Evolutionary conservation across 129 eudicot species (phyloP).

Genomic region (Centaurea solstitialis): DNA sequence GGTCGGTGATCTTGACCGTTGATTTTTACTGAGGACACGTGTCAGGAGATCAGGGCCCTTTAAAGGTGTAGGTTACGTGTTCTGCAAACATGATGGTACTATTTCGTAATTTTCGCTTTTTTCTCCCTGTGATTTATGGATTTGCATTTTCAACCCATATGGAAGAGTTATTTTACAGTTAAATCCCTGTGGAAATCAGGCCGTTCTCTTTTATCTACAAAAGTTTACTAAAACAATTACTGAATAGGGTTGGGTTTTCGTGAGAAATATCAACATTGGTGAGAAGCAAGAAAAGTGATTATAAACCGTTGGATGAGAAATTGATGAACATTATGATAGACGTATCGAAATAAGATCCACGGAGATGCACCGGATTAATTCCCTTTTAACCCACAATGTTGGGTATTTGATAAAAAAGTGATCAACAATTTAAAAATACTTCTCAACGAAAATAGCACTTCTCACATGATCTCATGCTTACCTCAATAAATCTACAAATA

Average conservation of each 20-base stretch:
- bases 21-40: slow-evolving; percentile 14
- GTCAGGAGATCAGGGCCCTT: slow-evolving; percentile 15
- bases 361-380: no score
- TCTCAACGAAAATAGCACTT: no score
- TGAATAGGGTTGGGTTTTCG: not conserved
- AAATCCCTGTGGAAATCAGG: not conserved
- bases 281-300: no score
- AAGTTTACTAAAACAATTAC: not conserved
- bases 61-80: slow-evolving; percentile 16
- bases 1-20: slow-evolving; percentile 38
- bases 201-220: not conserved
- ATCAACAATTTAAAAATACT: no score
- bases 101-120: not conserved
- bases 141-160: not conserved
- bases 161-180: not conserved
- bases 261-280: no score
- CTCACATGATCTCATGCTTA: no score
- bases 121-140: not conserved
- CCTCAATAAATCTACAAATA: not conserved
- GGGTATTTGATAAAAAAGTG: no score
- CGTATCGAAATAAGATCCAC: no score
- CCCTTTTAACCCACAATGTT: no score
- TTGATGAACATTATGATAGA: no score
- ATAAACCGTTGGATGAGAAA: no score
- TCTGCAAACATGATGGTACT: slow-evolving; percentile 25